Evolutionary conservation across 2,329 filamentous ascomycete species (phyloP), one percentile per base, ranked within the genome.

Genomic region (Cladosporium sp.): DNA sequence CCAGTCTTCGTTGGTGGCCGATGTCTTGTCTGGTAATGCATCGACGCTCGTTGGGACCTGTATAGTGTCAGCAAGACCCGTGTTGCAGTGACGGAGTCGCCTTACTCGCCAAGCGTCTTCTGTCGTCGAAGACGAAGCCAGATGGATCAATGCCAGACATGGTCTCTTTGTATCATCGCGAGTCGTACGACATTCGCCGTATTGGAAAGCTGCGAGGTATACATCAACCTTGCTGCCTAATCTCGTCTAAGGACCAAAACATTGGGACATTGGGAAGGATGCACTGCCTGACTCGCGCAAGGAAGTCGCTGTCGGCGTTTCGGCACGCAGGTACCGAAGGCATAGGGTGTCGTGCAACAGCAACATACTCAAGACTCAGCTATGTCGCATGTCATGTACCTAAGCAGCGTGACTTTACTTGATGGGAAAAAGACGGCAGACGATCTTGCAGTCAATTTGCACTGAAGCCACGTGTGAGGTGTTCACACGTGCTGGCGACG

Each of bases 31-130:
- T 69, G 20, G 67, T 69, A 43, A 78, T 76, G 37, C 70, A 75
- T 12, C 77, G 73, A 28, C 66, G 70, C 63, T 80, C 77, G 59
- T 73, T 75, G 9, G 72, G 69, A 43, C 73, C 74, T 77, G 40
- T 9, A 37, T 2, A 15, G n/a, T 20, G 30, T 50, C 7, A 50
- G 47, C 2, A 14, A n/a, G 14, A 50, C 17, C 5, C 7, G 22
- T 12, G 2, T 11, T 15, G 30, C 7, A 36, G 15, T 36, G 28
- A 15, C 7, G 30, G 30, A 37, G n/a, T 9, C 19, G 30, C 11
- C 47, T 22, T n/a, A 50, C 47, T 50, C 19, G 47, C 47, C 3
- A 50, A 17, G 19, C 47, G 47, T n/a, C 47, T 5, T 37, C 47
- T 34, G 30, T 12, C 47, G 34, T 20, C 47, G 3, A 50, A 28